Conservation (phyloP, 2,329 filamentous ascomycete species). For the Ascochyta fabae region DNA sequence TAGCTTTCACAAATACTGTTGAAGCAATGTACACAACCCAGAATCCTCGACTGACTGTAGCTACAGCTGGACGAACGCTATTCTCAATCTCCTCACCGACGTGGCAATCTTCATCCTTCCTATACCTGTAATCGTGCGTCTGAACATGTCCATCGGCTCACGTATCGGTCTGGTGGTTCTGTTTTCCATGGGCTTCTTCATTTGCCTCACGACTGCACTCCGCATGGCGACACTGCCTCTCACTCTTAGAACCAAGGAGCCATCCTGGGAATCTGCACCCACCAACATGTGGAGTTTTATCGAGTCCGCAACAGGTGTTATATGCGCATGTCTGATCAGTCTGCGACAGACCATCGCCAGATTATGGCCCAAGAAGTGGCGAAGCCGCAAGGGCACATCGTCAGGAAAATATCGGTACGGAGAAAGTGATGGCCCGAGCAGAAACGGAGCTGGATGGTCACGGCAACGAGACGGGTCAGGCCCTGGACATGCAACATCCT, state of each 20-base stretch:
- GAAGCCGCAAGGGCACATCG: slow-evolving; percentile 11
- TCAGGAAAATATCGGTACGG: slow-evolving; percentile 14
- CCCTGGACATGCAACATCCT: not conserved
- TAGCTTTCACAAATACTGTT: too few relatives aligned
- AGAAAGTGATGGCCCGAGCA: not conserved
- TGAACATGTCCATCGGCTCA: slow-evolving; percentile 30
- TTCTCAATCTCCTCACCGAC: slow-evolving; percentile 30
- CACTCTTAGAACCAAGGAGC: slow-evolving; percentile 25
- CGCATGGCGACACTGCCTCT: slow-evolving; percentile 35
- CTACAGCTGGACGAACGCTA: slow-evolving; percentile 29
- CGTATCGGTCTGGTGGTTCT: slow-evolving; percentile 29
- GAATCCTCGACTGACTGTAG: not conserved
- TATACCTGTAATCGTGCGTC: slow-evolving; percentile 25
- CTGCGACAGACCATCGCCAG: slow-evolving; percentile 23
- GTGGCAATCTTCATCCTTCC: slow-evolving; percentile 31
- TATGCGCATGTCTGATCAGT: slow-evolving; percentile 38
- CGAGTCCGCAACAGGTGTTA: slow-evolving; percentile 35
- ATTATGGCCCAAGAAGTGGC: slow-evolving; percentile 26
- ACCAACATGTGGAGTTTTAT: slow-evolving; percentile 40
- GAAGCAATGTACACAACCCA: too few relatives aligned
- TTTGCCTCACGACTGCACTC: slow-evolving; percentile 33
- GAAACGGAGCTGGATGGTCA: not conserved
- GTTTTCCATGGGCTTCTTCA: slow-evolving; percentile 38
- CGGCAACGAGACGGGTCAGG: not conserved
- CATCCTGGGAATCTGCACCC: slow-evolving; percentile 33